phyloP scores from a whole-genome alignment of 1,284 basidiomycete species.

The Taiwanofungus camphoratus region DNA sequence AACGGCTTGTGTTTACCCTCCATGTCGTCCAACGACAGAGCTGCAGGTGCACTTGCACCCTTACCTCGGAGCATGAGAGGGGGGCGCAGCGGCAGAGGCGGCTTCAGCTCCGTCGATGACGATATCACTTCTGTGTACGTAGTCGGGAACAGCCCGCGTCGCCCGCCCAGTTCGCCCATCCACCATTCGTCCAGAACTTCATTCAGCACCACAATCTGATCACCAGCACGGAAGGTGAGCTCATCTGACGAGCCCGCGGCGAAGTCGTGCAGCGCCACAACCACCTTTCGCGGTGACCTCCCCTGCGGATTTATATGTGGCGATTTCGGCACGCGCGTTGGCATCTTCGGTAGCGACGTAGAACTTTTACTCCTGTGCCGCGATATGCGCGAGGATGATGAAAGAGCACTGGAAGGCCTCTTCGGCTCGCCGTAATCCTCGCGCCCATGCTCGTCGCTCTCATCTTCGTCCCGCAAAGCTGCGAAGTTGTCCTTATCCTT shows the following conservation, averaged over 20 bases:
- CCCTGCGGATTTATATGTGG: slow-evolving; percentile 30
- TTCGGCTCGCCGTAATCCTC: slow-evolving; percentile 18
- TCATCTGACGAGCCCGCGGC: slow-evolving; percentile 63
- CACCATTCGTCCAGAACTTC: slow-evolving; percentile 84
- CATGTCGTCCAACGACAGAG: background rate
- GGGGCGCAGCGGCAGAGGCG: slow-evolving; percentile 26
- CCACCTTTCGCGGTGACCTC: slow-evolving; percentile 40
- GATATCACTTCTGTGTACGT: slow-evolving; percentile 57
- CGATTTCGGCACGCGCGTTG: slow-evolving; percentile 42
- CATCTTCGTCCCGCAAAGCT: slow-evolving; percentile 32
- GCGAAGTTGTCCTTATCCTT: slow-evolving; percentile 50
- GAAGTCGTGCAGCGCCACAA: slow-evolving; percentile 73
- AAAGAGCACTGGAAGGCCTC: slow-evolving; percentile 19
- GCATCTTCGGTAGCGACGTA: slow-evolving; percentile 32
- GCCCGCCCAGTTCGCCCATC: slow-evolving; percentile 69
- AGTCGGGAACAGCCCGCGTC: slow-evolving; percentile 72
- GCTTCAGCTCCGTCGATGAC: slow-evolving; percentile 19
- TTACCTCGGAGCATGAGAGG: slow-evolving; percentile 10
- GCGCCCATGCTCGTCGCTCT: slow-evolving; percentile 28
- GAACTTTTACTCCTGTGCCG: slow-evolving; percentile 30
- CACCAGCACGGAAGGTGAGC: slow-evolving; percentile 64
- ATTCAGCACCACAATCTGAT: slow-evolving; percentile 66
- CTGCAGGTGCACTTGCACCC: slow-evolving; percentile 15
- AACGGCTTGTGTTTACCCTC: background rate
- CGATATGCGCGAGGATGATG: slow-evolving; percentile 29